Percentiles rank a stretch among this genome's conserved stretches.
phyloP scores from a whole-genome alignment of 352 stramenopile species.

The Phytopythium boreale region DNA sequence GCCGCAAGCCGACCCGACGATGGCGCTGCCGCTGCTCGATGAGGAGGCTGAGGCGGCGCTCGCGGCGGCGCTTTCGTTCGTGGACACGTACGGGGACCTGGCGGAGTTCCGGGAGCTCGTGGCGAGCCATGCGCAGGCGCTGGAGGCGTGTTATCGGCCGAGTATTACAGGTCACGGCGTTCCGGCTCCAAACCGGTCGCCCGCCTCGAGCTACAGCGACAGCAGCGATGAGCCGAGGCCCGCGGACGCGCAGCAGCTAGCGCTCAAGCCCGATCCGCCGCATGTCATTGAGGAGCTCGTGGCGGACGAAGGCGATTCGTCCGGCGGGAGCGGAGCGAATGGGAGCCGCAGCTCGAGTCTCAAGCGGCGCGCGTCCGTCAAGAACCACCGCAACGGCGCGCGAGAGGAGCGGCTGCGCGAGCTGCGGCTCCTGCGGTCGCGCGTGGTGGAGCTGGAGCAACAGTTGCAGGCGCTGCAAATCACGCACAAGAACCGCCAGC shows the following conservation, averaged over 20 bases:
- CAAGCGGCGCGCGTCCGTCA: slow-evolving; percentile 1
- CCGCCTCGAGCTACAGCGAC: neutral
- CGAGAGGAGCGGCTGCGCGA: slow-evolving; percentile 30
- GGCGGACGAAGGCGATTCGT: neutral
- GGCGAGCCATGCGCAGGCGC: neutral
- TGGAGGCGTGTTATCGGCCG: neutral
- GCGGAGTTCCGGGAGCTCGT: neutral
- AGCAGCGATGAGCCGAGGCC: slow-evolving; percentile 3
- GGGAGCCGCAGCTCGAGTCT: neutral
- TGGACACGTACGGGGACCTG: slow-evolving; percentile 22
- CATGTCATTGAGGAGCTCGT: slow-evolving; percentile 4
- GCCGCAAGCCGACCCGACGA: no score
- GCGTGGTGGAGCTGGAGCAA: slow-evolving; percentile 16
- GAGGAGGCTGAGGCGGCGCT: slow-evolving; percentile 25
- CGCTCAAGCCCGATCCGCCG: neutral
- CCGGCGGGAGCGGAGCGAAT: neutral
- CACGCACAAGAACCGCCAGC: slow-evolving; percentile 7
- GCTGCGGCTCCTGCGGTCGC: slow-evolving; percentile 20
- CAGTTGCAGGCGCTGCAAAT: slow-evolving; percentile 6
- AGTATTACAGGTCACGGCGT: neutral
- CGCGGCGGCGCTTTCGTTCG: slow-evolving; percentile 24
- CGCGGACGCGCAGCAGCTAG: slow-evolving; percentile 2
- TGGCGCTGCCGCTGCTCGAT: slow-evolving; percentile 25
- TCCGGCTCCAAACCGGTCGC: neutral
- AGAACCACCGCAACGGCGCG: slow-evolving; percentile 35